phyloP scores from a whole-genome alignment of 1,139 yeast species.

The Groenewaldozyma auringiensis region DNA sequence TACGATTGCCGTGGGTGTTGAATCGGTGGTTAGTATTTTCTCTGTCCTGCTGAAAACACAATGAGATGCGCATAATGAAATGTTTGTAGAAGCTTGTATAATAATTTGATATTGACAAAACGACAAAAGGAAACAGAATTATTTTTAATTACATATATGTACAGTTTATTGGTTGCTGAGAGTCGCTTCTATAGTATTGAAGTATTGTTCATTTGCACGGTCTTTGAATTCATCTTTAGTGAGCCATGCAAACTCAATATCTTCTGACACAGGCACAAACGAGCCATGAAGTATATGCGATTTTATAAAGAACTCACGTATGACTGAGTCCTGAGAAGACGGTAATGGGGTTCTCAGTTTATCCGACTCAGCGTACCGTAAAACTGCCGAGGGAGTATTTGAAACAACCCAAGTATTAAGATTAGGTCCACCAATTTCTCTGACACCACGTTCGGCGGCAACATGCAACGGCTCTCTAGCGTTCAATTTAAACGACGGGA shows the following conservation, averaged over 20 bases:
- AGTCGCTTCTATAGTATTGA: constrained; percentile 27
- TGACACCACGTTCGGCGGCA: constrained; percentile 69
- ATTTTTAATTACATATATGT: not conserved
- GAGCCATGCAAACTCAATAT: constrained; percentile 60
- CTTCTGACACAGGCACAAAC: constrained; percentile 47
- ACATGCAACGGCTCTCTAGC: constrained; percentile 52
- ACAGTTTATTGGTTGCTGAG: constrained; percentile 18
- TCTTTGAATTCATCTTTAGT: constrained; percentile 68
- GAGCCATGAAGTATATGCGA: constrained; percentile 87
- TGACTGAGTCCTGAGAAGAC: constrained; percentile 10
- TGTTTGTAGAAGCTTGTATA: too few relatives aligned
- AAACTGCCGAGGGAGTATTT: constrained; percentile 72
- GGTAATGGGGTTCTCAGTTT: constrained; percentile 9
- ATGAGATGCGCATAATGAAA: too few relatives aligned
- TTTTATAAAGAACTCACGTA: constrained; percentile 64
- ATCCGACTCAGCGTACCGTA: constrained; percentile 24
- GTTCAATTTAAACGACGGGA: constrained; percentile 57
- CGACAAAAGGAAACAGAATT: too few relatives aligned
- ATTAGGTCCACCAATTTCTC: constrained; percentile 60
- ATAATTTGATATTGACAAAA: too few relatives aligned
- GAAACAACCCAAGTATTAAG: constrained; percentile 89
- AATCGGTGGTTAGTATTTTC: not conserved
- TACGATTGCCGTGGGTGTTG: constrained; percentile 19
- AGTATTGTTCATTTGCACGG: constrained; percentile 50
- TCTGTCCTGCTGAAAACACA: too few relatives aligned